phyloP scores from a whole-genome alignment of 2,329 filamentous ascomycete species.

The Tolypocladium ovalisporum region DNA sequence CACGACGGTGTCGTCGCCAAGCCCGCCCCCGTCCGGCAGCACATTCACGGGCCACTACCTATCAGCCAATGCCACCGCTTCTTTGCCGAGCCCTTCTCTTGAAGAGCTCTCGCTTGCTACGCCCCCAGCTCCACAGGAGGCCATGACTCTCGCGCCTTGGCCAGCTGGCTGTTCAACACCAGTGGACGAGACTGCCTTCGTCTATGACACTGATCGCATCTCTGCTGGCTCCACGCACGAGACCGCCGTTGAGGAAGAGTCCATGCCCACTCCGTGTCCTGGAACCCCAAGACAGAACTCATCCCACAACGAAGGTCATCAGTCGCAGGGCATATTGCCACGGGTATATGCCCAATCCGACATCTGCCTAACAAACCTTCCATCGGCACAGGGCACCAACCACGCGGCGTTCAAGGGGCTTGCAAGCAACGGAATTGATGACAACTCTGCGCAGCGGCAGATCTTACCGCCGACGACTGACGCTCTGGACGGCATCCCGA shows the following conservation, averaged over 20 bases:
- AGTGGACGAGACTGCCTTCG: not conserved
- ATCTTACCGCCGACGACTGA: not conserved
- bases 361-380: not conserved
- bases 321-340: not conserved
- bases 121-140: not conserved
- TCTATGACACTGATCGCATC: not conserved
- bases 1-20: slow-evolving; percentile 10
- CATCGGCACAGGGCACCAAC: not conserved
- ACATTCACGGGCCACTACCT: slow-evolving; percentile 3
- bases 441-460: not conserved
- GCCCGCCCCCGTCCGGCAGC: slow-evolving; percentile 13
- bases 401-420: not conserved
- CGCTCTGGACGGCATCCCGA: not conserved
- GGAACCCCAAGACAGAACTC: not conserved
- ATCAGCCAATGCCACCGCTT: not conserved
- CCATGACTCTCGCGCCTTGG: not conserved
- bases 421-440: not conserved
- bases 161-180: not conserved
- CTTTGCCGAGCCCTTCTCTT: not conserved
- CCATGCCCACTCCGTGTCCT: not conserved
- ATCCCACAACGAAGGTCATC: not conserved
- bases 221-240: not conserved
- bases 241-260: not conserved
- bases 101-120: not conserved
- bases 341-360: not conserved